Evolutionary conservation across 371 early-diverging fungal species (phyloP).

Genomic region (Gilbertella persicaria): DNA sequence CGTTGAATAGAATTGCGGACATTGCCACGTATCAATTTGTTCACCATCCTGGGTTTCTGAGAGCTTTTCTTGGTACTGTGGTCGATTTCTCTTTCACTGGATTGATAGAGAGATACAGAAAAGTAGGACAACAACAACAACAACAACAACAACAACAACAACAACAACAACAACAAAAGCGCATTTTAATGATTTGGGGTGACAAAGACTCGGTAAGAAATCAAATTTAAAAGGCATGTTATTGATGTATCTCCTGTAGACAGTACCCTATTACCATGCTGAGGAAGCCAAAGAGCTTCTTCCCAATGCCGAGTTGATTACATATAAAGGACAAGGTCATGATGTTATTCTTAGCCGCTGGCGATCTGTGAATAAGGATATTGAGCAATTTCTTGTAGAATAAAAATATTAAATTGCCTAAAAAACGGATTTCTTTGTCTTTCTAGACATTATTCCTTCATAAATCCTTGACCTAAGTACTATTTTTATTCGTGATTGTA

Average conservation of each 20-base stretch:
- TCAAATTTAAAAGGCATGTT: no score
- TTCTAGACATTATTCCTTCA: no score
- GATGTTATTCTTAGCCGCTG: slow-evolving; percentile 34
- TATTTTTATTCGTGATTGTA: no score
- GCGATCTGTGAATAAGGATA: slow-evolving; percentile 16
- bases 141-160: no score
- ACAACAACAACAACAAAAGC: slow-evolving; percentile 16
- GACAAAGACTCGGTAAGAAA: slow-evolving; percentile 42
- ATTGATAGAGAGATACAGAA: slow-evolving; percentile 31
- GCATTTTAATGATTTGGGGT: slow-evolving; percentile 48
- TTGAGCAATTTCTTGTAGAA: slow-evolving; percentile 20
- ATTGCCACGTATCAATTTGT: slow-evolving; percentile 35
- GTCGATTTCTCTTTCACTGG: slow-evolving; percentile 42
- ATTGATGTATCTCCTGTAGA: slow-evolving; percentile 16
- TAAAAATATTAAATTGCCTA: no score
- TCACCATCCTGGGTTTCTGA: slow-evolving; percentile 50
- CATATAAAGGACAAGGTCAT: slow-evolving; percentile 38
- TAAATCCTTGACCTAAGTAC: no score
- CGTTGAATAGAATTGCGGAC: slow-evolving; percentile 1
- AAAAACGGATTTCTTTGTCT: no score
- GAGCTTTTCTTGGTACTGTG: slow-evolving; percentile 43
- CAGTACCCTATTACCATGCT: slow-evolving; percentile 35
- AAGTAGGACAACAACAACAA: no score
- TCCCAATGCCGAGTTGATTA: slow-evolving; percentile 28
- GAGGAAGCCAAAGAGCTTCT: slow-evolving; percentile 20